Evolutionary conservation across 331 rosid genomes (phyloP).

Genomic region (Quercus tomentella): DNA sequence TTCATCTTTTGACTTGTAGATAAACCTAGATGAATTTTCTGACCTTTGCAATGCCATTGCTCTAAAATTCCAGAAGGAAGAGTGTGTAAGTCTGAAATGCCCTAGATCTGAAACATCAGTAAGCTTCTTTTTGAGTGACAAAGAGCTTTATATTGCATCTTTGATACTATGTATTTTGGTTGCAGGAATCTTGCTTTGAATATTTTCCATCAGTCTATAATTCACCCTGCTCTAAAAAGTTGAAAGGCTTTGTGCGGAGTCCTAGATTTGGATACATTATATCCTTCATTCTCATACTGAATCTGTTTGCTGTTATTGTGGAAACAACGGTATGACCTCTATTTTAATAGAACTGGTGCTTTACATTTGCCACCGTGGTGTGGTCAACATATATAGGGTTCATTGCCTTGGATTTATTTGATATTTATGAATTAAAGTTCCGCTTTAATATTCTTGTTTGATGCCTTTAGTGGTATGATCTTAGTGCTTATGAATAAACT

Average conservation of each 20-base stretch:
- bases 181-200: constrained; percentile 84
- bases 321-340: constrained; percentile 88
- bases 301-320: constrained; percentile 70
- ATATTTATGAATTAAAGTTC: neutral
- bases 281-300: constrained; percentile 73
- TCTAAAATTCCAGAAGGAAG: constrained; percentile 80
- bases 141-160: constrained; percentile 17
- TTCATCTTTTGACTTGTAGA: constrained; percentile 41
- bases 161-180: constrained; percentile 24
- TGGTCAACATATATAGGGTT: constrained; percentile 3
- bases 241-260: constrained; percentile 69
- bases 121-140: constrained; percentile 17
- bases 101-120: constrained; percentile 7
- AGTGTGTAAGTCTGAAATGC: constrained; percentile 50
- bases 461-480: neutral
- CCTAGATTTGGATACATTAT: constrained; percentile 80
- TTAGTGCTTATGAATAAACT: neutral
- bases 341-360: constrained; percentile 14
- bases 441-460: neutral
- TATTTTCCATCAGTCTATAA: constrained; percentile 47
- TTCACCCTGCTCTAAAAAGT: constrained; percentile 45
- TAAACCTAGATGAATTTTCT: constrained; percentile 75
- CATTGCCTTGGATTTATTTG: neutral
- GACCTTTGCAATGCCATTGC: constrained; percentile 96
- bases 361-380: neutral